A percentile compares a stretch with the other conserved stretches of the same genome.
Evolutionary conservation across 345 rosid species (phyloP).

Genomic region (Trapa incisa): DNA sequence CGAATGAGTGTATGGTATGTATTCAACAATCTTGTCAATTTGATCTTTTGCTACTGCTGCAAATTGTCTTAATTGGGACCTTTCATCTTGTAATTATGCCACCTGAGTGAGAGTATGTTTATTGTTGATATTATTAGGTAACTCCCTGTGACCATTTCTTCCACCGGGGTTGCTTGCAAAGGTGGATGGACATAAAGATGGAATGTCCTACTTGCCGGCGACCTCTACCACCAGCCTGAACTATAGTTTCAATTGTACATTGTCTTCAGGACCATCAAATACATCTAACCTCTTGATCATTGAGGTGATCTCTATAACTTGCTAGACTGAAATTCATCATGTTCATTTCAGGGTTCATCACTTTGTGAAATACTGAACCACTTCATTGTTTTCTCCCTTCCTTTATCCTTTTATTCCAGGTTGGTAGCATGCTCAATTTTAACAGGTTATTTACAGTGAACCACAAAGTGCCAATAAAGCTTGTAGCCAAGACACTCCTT

Average conservation of each 20-base stretch:
- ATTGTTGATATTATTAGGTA: constrained; percentile 32
- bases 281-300: neutral
- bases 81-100: neutral
- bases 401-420: neutral
- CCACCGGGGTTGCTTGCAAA: constrained; percentile 84
- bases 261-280: neutral
- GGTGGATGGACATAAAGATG: constrained; percentile 99
- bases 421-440: neutral
- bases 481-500: neutral
- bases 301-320: neutral
- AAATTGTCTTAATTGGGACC: neutral
- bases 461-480: neutral
- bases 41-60: neutral
- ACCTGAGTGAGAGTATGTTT: neutral
- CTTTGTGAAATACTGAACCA: neutral
- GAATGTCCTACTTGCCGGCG: constrained; percentile 99
- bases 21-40: neutral
- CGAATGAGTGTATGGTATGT: constrained; percentile 71
- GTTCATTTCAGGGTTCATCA: too few species aligned
- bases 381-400: neutral
- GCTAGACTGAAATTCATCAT: neutral
- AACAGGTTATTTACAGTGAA: neutral
- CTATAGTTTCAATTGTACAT: constrained; percentile 16
- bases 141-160: constrained; percentile 97
- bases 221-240: constrained; percentile 70